These are phyloP conservation scores for Ascomycota sp. DNA, from an alignment of 2,329 filamentous ascomycete species.

Conservation along the genomic window DNA sequence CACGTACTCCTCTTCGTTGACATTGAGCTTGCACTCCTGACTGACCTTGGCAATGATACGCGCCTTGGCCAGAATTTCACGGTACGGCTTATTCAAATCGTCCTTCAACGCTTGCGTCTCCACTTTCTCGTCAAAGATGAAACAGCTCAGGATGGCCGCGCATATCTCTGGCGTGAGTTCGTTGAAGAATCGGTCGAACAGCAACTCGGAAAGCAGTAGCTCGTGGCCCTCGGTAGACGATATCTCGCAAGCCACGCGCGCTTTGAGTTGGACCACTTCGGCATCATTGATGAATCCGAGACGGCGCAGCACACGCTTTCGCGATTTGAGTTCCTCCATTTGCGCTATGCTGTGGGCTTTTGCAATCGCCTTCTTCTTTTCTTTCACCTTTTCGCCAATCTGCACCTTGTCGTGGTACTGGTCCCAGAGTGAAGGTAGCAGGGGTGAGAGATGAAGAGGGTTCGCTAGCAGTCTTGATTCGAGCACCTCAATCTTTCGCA, in stretches of 20 bases:
- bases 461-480: slow-evolving; percentile 79
- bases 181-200: slow-evolving; percentile 98
- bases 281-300: slow-evolving; percentile 89
- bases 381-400: slow-evolving; percentile 61
- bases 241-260: slow-evolving; percentile 92
- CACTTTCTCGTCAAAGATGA: slow-evolving; percentile 94
- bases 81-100: slow-evolving; percentile 67
- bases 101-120: slow-evolving; percentile 61
- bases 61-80: slow-evolving; percentile 74
- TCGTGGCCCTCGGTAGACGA: slow-evolving; percentile 83
- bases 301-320: slow-evolving; percentile 84
- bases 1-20: slow-evolving; percentile 93
- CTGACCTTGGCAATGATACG: slow-evolving; percentile 81
- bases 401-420: slow-evolving; percentile 69
- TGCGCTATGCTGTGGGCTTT: slow-evolving; percentile 78
- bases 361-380: slow-evolving; percentile 67
- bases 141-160: slow-evolving; percentile 73
- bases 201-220: slow-evolving; percentile 72
- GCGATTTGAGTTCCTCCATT: slow-evolving; percentile 85
- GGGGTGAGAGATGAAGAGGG: slow-evolving; percentile 75
- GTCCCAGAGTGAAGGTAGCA: slow-evolving; percentile 66
- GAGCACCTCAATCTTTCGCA: slow-evolving; percentile 90
- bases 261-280: slow-evolving; percentile 92
- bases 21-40: slow-evolving; percentile 74
- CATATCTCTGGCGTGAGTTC: slow-evolving; percentile 75